Evolutionary conservation across 345 rosid species (phyloP), one percentile per base, ranked within the genome.

Genomic region (Viola odorata): DNA sequence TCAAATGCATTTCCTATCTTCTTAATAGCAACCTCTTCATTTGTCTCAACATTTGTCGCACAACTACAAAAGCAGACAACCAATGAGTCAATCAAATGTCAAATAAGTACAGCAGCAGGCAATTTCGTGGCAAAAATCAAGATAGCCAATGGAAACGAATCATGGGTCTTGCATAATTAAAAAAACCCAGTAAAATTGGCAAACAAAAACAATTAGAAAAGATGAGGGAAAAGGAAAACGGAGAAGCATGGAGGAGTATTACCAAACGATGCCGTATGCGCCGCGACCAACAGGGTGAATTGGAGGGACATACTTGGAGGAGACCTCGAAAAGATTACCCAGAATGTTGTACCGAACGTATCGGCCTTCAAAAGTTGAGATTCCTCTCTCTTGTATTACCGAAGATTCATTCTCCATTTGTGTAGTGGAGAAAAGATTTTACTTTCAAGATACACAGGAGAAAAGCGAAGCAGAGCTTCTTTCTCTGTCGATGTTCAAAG

Each of bases 231-330:
- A 37, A 36, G 8, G 11, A 42, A 11, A 42, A 1, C 7, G 11
- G 45, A 42, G 45, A 42, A 42, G 4, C 3, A 37, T 45, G 53
- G 12, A 10, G 66, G 61, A 41, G 50, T 45, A 50, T 75, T 76
- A 88, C 97, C 96, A 91, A 58, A 91, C 97, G 70, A 88, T 85
- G 72, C 97, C 96, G 67, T 81, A 84, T 12, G 97, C 91, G 48
- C 96, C 97, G 63, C 87, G 94, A 62, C 97, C 96, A 5, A 91
- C 77, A 2, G 96, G 84, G n/a, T 82, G 80, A 53, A 91, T 72
- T 16, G 91, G 97, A 79, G 97, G 97, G 47, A 80, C 75, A 57
- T 91, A 91, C 72, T 91, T 85, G 42, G 89, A 82, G 40, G 92
- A 61, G 41, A 91, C 77, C 57, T 78, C 79, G 62, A 91, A 91